Percentiles rank a stretch among this genome's conserved stretches.
These are phyloP conservation scores for Suillus subluteus DNA, from an alignment of 768 basidiomycete genomes.

Conservation along the genomic window DNA sequence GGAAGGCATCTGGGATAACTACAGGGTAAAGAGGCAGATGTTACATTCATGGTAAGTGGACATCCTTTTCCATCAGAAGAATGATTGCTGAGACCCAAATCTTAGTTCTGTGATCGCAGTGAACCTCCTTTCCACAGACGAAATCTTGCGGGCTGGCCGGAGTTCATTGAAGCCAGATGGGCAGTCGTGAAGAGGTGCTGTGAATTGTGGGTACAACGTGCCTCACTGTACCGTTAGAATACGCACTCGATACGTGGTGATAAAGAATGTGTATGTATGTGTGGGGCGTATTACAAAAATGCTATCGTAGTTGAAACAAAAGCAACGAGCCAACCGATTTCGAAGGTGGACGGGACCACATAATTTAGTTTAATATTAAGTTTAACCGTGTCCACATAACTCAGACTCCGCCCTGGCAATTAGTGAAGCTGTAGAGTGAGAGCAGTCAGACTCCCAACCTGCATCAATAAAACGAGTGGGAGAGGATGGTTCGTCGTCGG, in stretches of 20 bases:
- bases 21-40: constrained; percentile 98
- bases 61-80: constrained; percentile 18
- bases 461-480: constrained; percentile 57
- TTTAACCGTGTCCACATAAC: constrained; percentile 1
- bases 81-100: constrained; percentile 30
- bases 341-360: neutral
- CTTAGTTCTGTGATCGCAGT: constrained; percentile 89
- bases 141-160: constrained; percentile 89
- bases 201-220: constrained; percentile 17
- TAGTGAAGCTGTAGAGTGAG: constrained; percentile 39
- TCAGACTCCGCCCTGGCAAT: constrained; percentile 3
- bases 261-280: neutral
- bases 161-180: constrained; percentile 87
- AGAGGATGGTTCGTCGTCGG: constrained; percentile 41
- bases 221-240: constrained; percentile 1
- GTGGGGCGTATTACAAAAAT: constrained; percentile 7
- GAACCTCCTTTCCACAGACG: constrained; percentile 93
- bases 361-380: constrained; percentile 10
- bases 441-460: constrained; percentile 58
- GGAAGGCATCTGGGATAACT: constrained; percentile 99
- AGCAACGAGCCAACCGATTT: neutral
- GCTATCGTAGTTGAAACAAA: constrained; percentile 8
- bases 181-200: constrained; percentile 44
- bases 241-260: neutral
- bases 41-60: constrained; percentile 85